These are phyloP conservation scores for Pistacia atlantica DNA, from an alignment of 345 rosid species.

Conservation along the genomic window DNA sequence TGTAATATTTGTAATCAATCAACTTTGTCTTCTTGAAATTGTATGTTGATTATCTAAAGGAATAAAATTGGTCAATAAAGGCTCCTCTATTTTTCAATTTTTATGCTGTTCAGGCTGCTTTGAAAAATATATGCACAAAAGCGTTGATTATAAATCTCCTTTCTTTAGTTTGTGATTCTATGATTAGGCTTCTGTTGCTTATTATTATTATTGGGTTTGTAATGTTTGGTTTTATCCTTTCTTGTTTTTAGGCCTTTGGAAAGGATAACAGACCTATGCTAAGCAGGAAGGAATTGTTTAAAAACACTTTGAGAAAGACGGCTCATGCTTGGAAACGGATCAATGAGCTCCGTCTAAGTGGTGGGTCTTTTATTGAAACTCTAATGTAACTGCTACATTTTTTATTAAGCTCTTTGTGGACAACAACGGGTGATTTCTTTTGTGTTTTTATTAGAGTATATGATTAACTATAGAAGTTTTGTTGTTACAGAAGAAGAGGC, in stretches of 20 bases:
- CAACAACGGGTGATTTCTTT: not conserved
- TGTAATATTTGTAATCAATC: not conserved
- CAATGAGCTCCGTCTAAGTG: constrained; percentile 79
- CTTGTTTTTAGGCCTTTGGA: constrained; percentile 54
- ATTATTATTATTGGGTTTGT: not conserved
- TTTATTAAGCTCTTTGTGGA: not conserved
- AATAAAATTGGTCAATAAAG: not conserved
- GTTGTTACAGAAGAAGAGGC: constrained; percentile 87
- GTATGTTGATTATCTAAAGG: no score
- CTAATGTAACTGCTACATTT: not conserved
- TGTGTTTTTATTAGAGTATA: no score
- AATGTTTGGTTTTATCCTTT: not conserved
- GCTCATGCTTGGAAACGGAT: constrained; percentile 88
- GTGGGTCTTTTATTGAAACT: constrained; percentile 34
- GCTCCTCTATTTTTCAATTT: not conserved
- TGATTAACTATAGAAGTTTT: not conserved
- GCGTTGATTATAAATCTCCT: not conserved
- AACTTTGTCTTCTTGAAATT: no score
- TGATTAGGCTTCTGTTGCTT: not conserved
- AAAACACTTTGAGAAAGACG: constrained; percentile 80
- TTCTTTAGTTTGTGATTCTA: not conserved
- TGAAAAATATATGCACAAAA: not conserved
- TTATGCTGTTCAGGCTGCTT: not conserved
- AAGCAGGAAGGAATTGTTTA: constrained; percentile 90
- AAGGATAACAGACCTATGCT: constrained; percentile 76